phyloP scores from a whole-genome alignment of 2,329 filamentous ascomycete genomes.

The Rutstroemia sp. region DNA sequence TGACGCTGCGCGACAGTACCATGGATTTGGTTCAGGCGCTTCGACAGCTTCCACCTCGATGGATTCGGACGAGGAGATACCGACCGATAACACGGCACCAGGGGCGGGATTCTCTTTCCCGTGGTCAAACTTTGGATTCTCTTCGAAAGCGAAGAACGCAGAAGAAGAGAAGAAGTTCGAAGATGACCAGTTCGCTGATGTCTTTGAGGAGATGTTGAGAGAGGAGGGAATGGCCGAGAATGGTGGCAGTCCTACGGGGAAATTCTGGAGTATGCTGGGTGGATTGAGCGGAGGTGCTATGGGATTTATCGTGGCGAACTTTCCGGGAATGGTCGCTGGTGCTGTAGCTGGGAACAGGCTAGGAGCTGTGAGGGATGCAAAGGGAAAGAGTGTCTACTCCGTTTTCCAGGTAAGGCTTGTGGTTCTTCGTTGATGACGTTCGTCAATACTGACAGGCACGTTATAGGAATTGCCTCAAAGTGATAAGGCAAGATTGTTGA shows the following conservation, averaged over 20 bases:
- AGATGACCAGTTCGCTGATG: conserved; percentile 77
- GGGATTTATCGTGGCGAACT: conserved; percentile 91
- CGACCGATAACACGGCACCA: conserved; percentile 33
- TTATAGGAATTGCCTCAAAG: conserved; percentile 63
- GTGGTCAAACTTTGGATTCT: conserved; percentile 64
- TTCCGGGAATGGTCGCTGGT: conserved; percentile 81
- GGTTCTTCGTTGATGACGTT: no score
- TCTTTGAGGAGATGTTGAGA: conserved; percentile 85
- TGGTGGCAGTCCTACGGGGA: conserved; percentile 53
- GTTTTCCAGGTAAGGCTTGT: conserved; percentile 44
- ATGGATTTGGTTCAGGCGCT: conserved; percentile 37
- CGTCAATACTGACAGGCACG: not conserved
- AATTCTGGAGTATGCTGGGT: conserved; percentile 83
- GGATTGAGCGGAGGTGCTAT: conserved; percentile 81
- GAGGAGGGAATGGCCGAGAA: conserved; percentile 77
- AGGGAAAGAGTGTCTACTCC: conserved; percentile 89
- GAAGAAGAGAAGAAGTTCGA: conserved; percentile 53
- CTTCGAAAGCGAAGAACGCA: conserved; percentile 33
- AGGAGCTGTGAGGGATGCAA: conserved; percentile 83
- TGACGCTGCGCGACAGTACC: conserved; percentile 62
- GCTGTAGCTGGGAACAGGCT: conserved; percentile 87
- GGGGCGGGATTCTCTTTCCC: conserved; percentile 49
- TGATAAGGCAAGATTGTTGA: conserved; percentile 74
- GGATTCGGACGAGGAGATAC: conserved; percentile 36
- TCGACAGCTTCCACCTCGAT: conserved; percentile 37